Percentiles rank a stretch among this genome's conserved stretches.
Conservation (phyloP, 169 alveolate genomes). For the Babesia ovis region DNA sequence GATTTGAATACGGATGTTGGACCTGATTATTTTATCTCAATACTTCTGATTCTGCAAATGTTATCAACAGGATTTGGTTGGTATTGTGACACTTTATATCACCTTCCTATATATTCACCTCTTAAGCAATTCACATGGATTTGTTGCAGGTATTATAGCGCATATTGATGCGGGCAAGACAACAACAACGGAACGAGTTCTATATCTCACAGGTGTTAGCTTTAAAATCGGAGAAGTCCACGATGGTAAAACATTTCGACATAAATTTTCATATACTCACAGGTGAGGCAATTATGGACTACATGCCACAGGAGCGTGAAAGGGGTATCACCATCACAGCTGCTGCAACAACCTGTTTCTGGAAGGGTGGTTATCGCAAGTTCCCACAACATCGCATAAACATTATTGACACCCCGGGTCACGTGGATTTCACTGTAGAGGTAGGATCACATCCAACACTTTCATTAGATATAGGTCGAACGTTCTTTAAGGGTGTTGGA, state of each 20-base stretch:
- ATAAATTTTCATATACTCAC: constrained; percentile 44
- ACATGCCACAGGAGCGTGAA: constrained; percentile 93
- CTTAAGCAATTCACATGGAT: not conserved
- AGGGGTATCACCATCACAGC: constrained; percentile 96
- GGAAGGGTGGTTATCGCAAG: constrained; percentile 85
- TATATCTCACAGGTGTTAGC: constrained; percentile 90
- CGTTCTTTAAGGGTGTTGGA: constrained; percentile 93
- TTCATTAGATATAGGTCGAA: constrained; percentile 77
- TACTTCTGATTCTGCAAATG: too few species aligned
- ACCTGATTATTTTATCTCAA: not conserved
- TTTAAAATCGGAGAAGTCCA: constrained; percentile 85
- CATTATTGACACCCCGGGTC: constrained; percentile 98
- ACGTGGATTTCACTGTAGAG: constrained; percentile 93
- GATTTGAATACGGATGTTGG: not conserved
- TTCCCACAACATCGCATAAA: constrained; percentile 84
- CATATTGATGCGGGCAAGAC: constrained; percentile 98
- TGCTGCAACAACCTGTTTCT: constrained; percentile 94
- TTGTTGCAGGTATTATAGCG: constrained; percentile 90
- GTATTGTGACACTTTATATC: too few species aligned
- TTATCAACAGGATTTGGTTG: too few species aligned
- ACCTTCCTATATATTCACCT: too few species aligned
- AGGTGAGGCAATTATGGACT: constrained; percentile 95
- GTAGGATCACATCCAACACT: constrained; percentile 53
- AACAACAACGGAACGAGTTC: constrained; percentile 94
- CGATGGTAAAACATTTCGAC: constrained; percentile 57